A percentile compares a stretch with the other conserved stretches of the same genome.
Conservation (phyloP, 2,329 filamentous ascomycete genomes). For the Escovopsis weberi region DNA sequence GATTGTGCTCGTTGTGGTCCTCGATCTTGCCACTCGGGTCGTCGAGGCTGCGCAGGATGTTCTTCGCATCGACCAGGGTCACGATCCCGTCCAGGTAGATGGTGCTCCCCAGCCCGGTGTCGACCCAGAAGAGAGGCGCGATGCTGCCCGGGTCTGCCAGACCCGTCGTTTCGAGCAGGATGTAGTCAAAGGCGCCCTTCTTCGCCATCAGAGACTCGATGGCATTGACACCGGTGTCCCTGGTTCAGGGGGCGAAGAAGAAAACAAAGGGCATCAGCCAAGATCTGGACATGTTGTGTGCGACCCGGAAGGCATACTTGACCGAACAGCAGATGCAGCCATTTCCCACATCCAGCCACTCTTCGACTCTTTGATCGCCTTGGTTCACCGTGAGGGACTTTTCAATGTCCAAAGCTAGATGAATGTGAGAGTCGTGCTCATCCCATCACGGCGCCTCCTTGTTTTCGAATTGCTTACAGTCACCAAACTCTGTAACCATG, state of each 20-base stretch:
- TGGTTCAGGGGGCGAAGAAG: constrained; percentile 16
- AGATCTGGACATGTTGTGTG: no score
- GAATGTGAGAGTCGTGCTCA: constrained; percentile 1
- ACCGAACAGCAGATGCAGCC: constrained; percentile 97
- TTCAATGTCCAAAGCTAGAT: constrained; percentile 78
- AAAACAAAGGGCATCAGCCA: no score
- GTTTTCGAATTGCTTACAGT: constrained; percentile 41
- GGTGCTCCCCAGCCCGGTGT: constrained; percentile 84
- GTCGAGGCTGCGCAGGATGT: constrained; percentile 70
- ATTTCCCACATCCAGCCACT: constrained; percentile 93
- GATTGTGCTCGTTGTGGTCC: constrained; percentile 35
- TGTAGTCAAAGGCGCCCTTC: constrained; percentile 90
- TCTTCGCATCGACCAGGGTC: constrained; percentile 89
- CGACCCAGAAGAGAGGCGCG: constrained; percentile 93
- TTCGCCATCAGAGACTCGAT: constrained; percentile 94
- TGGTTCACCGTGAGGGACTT: constrained; percentile 87
- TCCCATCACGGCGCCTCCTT: background rate
- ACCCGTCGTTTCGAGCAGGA: constrained; percentile 89
- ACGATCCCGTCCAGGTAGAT: constrained; percentile 97
- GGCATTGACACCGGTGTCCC: constrained; percentile 82
- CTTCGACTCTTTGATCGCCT: constrained; percentile 67
- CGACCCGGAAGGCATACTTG: constrained; percentile 41
- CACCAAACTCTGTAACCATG: constrained; percentile 52
- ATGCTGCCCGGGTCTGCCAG: constrained; percentile 92
- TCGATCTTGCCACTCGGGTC: constrained; percentile 45